Base-by-base conservation (phyloP, 306 rosid species). In the Vigna radiata region DNA sequence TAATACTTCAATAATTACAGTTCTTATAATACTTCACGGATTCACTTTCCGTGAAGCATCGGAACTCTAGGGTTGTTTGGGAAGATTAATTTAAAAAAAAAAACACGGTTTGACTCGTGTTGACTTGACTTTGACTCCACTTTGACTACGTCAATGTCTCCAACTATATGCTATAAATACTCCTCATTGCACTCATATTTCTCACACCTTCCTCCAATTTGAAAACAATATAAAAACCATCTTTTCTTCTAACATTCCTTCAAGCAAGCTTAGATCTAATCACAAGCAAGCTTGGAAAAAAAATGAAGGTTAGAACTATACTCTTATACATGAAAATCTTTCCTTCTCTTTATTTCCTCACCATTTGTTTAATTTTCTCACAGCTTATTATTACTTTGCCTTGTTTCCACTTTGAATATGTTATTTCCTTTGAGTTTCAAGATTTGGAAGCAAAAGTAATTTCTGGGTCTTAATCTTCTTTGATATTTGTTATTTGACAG, bases 401-500 rank as follows among this genome's bases (percentile, higher is more conserved):
- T 58, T 58, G 64, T 25, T 58, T 58, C 17, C 64, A 56, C n/a
- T 56, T 3, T 27, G 4, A 14, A 8, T 54, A 7, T 19, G 25
- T 27, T 11, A 23, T 55, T 56, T 9, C 4, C 33, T 50, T 52
- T 49, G 2, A 2, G 16, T 17, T 53, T 23, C 8, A 21, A 10
- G 63, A 11, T 4, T 21, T 11, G 1, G 8, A 56, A 4, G 3
- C 21, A 55, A 6, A 54, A 56, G 62, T 56, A 56, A 58, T 25
- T 23, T 37, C 13, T 56, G 18, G 39, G 10, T 59, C 65, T 59
- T 59, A 54, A 49, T 14, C 2, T 19, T 61, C 19, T 15, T 29
- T 61, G 9, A 21, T 41, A 4, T 43, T 70, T 55, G 68, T 36
- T 13, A 6, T 73, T 13, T 68, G 7, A 74, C 93, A 90, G 97